Percentiles rank a stretch among this genome's conserved stretches.
phyloP scores from a whole-genome alignment of 2,329 filamentous ascomycete genomes.

The Emericellopsis cladophorae region DNA sequence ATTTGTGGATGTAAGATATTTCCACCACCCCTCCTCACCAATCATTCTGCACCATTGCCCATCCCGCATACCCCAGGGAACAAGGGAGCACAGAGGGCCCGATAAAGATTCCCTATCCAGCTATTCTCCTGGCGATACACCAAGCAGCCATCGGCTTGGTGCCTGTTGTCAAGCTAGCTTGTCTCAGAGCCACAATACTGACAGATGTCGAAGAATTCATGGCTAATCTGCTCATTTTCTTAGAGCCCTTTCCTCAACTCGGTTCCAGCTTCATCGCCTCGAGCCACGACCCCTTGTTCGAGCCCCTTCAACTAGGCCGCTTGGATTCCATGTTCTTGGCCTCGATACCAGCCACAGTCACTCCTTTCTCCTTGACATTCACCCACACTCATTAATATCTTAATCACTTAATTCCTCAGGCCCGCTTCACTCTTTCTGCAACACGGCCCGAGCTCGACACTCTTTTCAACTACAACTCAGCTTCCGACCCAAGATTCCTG shows the following conservation, averaged over 20 bases:
- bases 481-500: slow-evolving; percentile 35
- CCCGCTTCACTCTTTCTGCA: slow-evolving; percentile 24
- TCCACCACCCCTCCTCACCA: slow-evolving; percentile 5
- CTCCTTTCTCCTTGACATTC: slow-evolving; percentile 38
- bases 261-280: slow-evolving; percentile 12
- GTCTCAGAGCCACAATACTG: slow-evolving; percentile 2
- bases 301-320: slow-evolving; percentile 22
- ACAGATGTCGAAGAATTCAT: slow-evolving; percentile 5
- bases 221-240: slow-evolving; percentile 18
- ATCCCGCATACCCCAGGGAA: slow-evolving; percentile 3
- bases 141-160: not conserved
- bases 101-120: not conserved
- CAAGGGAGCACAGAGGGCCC: slow-evolving; percentile 1
- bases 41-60: slow-evolving; percentile 1
- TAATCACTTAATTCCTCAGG: slow-evolving; percentile 36
- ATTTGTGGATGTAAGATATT: slow-evolving; percentile 40
- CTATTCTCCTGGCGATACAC: not conserved
- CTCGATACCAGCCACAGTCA: slow-evolving; percentile 39
- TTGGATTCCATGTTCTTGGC: slow-evolving; percentile 28
- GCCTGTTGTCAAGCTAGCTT: slow-evolving; percentile 4
- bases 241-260: slow-evolving; percentile 31
- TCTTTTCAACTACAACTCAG: slow-evolving; percentile 21
- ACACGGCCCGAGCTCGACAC: slow-evolving; percentile 12
- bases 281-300: slow-evolving; percentile 29
- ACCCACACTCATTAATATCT: slow-evolving; percentile 45